Evolutionary conservation across 176 grass and related monocot species (phyloP), one percentile per base, ranked within the genome.

Genomic region (Pharus latifolius): DNA sequence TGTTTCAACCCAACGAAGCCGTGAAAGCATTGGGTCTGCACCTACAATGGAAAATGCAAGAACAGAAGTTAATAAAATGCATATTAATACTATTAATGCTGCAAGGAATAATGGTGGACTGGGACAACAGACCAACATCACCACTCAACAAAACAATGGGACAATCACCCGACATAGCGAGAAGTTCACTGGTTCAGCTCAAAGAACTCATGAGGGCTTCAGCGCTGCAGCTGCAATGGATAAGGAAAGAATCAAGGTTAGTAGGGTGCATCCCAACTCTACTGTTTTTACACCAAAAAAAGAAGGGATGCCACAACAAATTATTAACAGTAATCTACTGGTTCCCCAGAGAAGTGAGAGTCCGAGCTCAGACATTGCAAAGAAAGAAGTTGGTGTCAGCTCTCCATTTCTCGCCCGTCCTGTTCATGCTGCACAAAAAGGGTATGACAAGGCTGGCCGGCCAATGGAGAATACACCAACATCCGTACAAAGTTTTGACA

Each of bases 331-430:
- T 78, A 63, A 56, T 70, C 82, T 81, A 80, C 33, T 72, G 49
- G 60, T 77, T 68, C 84, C 73, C 58, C 83, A 86, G 67, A 87
- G 77, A 91, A 48, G 34, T 42, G 88, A 91, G 54, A 69, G 25
- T 56, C 25, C 72, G 34, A 80, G 40, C 24, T 87, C 53, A 68
- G 76, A 83, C 41, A 59, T 9, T 24, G 43, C 72, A 0, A 78
- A 55, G 49, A 80, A 78, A 79, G 85, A 91, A 80, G 17, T 69
- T 38, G 51, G 49, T 44, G 53, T 70, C 13, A 32, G 23, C 7
- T 58, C 80, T 72, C 75, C 76, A 5, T 52, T 80, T 69, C 49
- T 58, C 59, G 34, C 49, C 44, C 75, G 60, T 60, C 50, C 70
- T 65, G 51, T 57, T 71, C 69, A 65, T 63, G 27, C 57, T 65